Base-by-base conservation (phyloP, 371 early-diverging fungal genomes). In the Circinella umbellata region DNA sequence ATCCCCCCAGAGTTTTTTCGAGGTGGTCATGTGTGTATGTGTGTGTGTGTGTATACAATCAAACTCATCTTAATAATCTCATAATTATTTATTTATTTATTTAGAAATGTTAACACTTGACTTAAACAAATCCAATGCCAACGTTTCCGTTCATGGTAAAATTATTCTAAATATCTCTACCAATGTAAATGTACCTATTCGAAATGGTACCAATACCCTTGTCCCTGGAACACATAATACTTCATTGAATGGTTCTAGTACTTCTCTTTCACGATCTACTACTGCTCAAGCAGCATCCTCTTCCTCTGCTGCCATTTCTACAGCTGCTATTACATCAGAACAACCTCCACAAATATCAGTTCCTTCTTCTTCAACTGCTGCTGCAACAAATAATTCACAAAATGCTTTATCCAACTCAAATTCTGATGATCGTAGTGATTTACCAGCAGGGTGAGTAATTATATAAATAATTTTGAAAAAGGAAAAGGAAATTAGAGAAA, bases 41-140 rank as follows among this genome's bases (percentile, higher is more conserved):
- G 61, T 11, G 3, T 7, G 17, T 61, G 61, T 61, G 8, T 66
- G 67, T 60, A 36, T 55, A 6, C 39, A 39, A 39, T 39, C 6
- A 4, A 4, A 39, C 10, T 39, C 10, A 6, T 6, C 4, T 39
- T 39, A 39, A 39, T 39, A 39, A 39, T 39, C 39, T 10, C 4
- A 39, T 39, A n/a, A n/a, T 39, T 39, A 6, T 4, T 10, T 39
- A 10, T 39, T 39, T 4, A 9, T 49, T 4, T 15, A 61, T 20
- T 39, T 79, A 95, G 96, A 93, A 79, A 93, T 94, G 91, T 77
- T 96, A 15, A 95, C 93, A 0, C 82, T 92, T 69, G 95, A 95
- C 67, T 82, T 96, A 68, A 92, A 93, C 69, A 94, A 94, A 75
- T 90, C 92, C 6, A 93, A 90, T 71, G 85, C 84, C 59, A 89